A percentile compares a stretch with the other conserved stretches of the same genome.
phyloP scores from a whole-genome alignment of 306 rosid species.

The Lablab purpureus region DNA sequence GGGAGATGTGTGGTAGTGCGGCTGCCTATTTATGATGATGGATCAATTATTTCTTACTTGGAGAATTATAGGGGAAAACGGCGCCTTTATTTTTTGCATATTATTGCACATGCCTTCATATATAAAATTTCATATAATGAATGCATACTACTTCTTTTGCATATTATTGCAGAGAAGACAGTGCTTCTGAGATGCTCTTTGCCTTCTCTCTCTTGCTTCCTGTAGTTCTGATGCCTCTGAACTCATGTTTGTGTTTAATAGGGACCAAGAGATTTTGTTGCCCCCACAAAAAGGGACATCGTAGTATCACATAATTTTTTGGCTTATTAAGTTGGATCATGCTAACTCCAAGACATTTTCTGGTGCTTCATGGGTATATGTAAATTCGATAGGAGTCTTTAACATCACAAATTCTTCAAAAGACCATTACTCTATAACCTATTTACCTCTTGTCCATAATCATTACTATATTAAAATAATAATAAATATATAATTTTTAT shows the following conservation, averaged over 20 bases:
- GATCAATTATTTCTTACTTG: conserved; percentile 11
- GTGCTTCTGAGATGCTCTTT: conserved; percentile 2
- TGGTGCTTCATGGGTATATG: not conserved
- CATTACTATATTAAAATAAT: too few relatives aligned
- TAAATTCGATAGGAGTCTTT: not conserved
- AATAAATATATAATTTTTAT: too few relatives aligned
- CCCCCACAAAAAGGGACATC: not conserved
- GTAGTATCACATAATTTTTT: not conserved
- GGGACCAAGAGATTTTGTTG: conserved; percentile 1
- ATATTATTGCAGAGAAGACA: conserved; percentile 19
- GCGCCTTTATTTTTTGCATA: conserved; percentile 16
- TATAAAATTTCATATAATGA: conserved; percentile 15
- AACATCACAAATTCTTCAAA: not conserved
- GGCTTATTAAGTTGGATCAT: not conserved
- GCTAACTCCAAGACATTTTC: not conserved
- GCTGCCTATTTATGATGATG: conserved; percentile 10
- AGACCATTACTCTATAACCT: not conserved
- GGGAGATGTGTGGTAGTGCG: conserved; percentile 30
- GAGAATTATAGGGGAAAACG: conserved; percentile 22
- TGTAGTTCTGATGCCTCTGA: not conserved
- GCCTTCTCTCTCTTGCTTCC: not conserved
- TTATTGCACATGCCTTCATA: conserved; percentile 18
- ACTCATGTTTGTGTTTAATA: not conserved
- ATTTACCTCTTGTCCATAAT: too few relatives aligned
- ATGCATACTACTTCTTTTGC: not conserved